Conservation (phyloP, 1,284 basidiomycete genomes). For the Pseudozyma sp. region DNA sequence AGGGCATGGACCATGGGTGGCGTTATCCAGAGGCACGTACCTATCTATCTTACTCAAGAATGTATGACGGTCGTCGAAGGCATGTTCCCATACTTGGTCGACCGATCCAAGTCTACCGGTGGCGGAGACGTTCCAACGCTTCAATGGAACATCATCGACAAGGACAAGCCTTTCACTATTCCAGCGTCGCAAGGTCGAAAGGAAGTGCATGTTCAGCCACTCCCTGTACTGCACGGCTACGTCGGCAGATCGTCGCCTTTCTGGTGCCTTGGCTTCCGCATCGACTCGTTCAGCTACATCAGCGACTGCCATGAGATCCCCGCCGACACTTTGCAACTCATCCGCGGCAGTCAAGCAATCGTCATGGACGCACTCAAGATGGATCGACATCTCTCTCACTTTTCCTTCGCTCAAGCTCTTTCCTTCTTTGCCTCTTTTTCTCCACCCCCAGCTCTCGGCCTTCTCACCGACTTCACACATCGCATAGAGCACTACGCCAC, state of each 20-base stretch:
- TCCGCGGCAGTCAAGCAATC: slow-evolving; percentile 53
- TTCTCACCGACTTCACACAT: slow-evolving; percentile 64
- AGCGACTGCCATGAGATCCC: slow-evolving; percentile 63
- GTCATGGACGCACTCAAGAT: slow-evolving; percentile 64
- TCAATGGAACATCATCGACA: slow-evolving; percentile 63
- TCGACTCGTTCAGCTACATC: slow-evolving; percentile 63
- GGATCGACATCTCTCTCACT: slow-evolving; percentile 59
- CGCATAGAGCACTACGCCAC: slow-evolving; percentile 55
- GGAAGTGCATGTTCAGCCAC: slow-evolving; percentile 40
- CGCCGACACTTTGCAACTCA: slow-evolving; percentile 27
- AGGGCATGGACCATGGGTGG: slow-evolving; percentile 65
- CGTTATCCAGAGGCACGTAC: slow-evolving; percentile 55
- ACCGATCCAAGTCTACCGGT: slow-evolving; percentile 57
- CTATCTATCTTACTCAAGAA: slow-evolving; percentile 62
- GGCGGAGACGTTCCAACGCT: slow-evolving; percentile 63
- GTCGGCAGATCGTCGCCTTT: slow-evolving; percentile 48
- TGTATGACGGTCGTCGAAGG: slow-evolving; percentile 52
- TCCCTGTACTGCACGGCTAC: slow-evolving; percentile 61
- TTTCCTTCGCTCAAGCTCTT: slow-evolving; percentile 61
- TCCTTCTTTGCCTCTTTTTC: slow-evolving; percentile 36
- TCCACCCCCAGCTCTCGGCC: slow-evolving; percentile 39
- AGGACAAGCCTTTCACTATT: slow-evolving; percentile 34
- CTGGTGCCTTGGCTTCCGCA: slow-evolving; percentile 61
- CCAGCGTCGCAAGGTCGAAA: slow-evolving; percentile 24
- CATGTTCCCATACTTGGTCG: slow-evolving; percentile 64